Evolutionary conservation across 768 basidiomycete species (phyloP).

Genomic region (Naematelia aurantialba): DNA sequence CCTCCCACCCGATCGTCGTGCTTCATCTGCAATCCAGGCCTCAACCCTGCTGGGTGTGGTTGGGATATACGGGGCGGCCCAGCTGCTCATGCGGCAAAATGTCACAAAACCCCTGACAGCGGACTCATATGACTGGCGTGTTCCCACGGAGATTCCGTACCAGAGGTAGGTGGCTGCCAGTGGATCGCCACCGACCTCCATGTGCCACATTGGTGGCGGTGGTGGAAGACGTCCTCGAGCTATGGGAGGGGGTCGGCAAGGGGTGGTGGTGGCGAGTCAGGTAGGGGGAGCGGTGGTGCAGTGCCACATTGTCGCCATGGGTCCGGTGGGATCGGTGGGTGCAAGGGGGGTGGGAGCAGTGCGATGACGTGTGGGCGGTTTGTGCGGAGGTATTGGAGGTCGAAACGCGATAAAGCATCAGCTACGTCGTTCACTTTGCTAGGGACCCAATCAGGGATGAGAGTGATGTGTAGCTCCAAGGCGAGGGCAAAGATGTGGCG

Average conservation of each 20-base stretch:
- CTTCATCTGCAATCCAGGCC: not conserved
- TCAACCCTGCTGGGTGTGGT: not conserved
- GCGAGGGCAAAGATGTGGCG: too few species aligned
- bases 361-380: slow-evolving; percentile 1
- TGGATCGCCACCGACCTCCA: not conserved
- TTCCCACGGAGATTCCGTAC: not conserved
- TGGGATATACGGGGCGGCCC: not conserved
- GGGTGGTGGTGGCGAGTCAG: not conserved
- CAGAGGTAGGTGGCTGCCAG: not conserved
- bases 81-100: not conserved
- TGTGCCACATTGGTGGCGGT: not conserved
- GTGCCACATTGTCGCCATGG: not conserved
- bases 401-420: slow-evolving; percentile 14
- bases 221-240: not conserved
- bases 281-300: not conserved
- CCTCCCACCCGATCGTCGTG: not conserved
- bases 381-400: not conserved
- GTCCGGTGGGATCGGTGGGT: not conserved
- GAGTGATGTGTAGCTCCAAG: slow-evolving; percentile 1
- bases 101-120: not conserved
- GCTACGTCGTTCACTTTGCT: slow-evolving; percentile 8
- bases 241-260: not conserved
- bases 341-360: not conserved
- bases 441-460: slow-evolving; percentile 8
- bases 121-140: not conserved